phyloP scores from a whole-genome alignment of 2,329 filamentous ascomycete species.

The Camptophora hylomeconis region DNA sequence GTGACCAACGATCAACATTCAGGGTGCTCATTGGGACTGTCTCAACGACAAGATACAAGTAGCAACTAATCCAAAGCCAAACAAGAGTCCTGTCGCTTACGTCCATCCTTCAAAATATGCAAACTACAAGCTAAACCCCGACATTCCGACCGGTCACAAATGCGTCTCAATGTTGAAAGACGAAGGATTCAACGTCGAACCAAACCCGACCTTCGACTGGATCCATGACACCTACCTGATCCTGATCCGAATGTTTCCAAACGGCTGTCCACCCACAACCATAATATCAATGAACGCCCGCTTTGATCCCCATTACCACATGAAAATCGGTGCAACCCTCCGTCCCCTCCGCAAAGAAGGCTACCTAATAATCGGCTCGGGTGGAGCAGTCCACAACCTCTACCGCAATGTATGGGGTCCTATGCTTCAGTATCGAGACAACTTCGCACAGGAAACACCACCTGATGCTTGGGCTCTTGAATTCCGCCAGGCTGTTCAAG shows the following conservation, averaged over 20 bases:
- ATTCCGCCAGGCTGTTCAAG: conserved; percentile 52
- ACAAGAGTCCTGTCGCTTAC: conserved; percentile 52
- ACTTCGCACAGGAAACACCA: conserved; percentile 46
- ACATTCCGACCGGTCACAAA: conserved; percentile 39
- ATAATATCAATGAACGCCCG: conserved; percentile 42
- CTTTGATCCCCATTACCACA: conserved; percentile 44
- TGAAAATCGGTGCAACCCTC: conserved; percentile 45
- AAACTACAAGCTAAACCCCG: conserved; percentile 47
- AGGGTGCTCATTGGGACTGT: conserved; percentile 56
- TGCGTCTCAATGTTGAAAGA: conserved; percentile 38
- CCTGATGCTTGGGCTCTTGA: conserved; percentile 50
- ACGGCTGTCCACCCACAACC: conserved; percentile 51
- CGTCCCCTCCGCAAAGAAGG: conserved; percentile 41
- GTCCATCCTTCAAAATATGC: conserved; percentile 53
- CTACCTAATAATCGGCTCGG: conserved; percentile 46
- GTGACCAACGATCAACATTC: not conserved
- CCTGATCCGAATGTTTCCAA: conserved; percentile 56
- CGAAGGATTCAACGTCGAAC: conserved; percentile 41
- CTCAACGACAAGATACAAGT: conserved; percentile 45
- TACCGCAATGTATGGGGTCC: conserved; percentile 54
- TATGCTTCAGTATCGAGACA: conserved; percentile 51
- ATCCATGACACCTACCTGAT: conserved; percentile 61
- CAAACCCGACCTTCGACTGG: conserved; percentile 51
- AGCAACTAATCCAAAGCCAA: conserved; percentile 45
- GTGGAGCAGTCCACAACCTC: conserved; percentile 57